Conservation (phyloP, 2,329 filamentous ascomycete genomes). For the Aspergillus floridensis region DNA sequence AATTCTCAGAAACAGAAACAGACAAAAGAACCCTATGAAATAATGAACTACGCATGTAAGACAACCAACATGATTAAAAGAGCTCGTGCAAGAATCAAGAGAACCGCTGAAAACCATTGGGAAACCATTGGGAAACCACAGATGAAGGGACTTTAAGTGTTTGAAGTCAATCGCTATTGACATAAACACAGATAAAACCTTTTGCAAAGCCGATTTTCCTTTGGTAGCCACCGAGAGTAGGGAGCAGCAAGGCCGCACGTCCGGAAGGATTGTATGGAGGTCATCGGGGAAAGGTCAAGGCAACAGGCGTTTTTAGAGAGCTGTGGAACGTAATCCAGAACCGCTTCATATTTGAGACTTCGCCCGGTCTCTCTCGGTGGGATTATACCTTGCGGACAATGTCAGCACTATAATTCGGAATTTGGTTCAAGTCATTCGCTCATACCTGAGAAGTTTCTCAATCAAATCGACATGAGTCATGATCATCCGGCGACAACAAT, state of each 20-base stretch:
- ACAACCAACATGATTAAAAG: not conserved
- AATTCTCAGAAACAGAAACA: not conserved
- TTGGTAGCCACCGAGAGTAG: not conserved
- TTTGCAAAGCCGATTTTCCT: not conserved
- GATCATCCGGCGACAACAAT: slow-evolving; percentile 98
- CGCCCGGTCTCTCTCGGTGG: slow-evolving; percentile 47
- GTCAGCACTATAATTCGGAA: not conserved
- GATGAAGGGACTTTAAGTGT: not conserved
- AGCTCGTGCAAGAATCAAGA: not conserved
- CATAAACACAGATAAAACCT: not conserved
- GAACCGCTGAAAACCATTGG: not conserved
- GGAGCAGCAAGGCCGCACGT: not conserved
- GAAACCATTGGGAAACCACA: not conserved
- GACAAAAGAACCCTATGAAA: not conserved
- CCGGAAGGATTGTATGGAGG: not conserved
- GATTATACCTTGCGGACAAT: slow-evolving; percentile 44
- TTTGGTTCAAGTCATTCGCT: not conserved
- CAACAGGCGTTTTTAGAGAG: not conserved
- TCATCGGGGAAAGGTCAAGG: not conserved
- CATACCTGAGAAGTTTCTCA: slow-evolving; percentile 93
- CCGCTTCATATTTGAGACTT: slow-evolving; percentile 31
- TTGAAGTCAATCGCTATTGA: not conserved
- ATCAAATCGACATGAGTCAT: slow-evolving; percentile 99
- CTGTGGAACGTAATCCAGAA: not conserved
- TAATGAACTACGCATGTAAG: not conserved